Evolutionary conservation across 805 yeast genomes (phyloP).

Genomic region (Saturnispora besseyi): DNA sequence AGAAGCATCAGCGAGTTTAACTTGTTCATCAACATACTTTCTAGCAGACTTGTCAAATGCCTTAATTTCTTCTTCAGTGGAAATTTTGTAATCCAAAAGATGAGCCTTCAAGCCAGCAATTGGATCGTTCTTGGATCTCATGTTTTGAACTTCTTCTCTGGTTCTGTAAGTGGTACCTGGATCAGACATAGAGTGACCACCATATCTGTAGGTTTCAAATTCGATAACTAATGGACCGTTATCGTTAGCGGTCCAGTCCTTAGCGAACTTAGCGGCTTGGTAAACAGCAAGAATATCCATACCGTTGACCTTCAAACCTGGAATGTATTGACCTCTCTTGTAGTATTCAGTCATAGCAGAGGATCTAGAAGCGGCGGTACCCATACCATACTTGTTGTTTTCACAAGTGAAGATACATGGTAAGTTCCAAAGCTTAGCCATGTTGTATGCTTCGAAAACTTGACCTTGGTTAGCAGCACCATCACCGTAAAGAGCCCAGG

Average conservation of each 20-base stretch:
- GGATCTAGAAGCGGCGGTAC: constrained; percentile 94
- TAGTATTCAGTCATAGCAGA: constrained; percentile 94
- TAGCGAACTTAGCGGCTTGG: constrained; percentile 94
- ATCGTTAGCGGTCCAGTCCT: constrained; percentile 88
- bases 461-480: constrained; percentile 99
- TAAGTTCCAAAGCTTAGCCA: constrained; percentile 98
- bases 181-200: constrained; percentile 99
- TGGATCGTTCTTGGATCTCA: constrained; percentile 98
- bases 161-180: constrained; percentile 99
- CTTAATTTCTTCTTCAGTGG: constrained; percentile 92
- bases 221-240: constrained; percentile 95
- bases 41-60: constrained; percentile 93
- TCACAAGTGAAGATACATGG: constrained; percentile 95
- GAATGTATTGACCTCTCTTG: constrained; percentile 99
- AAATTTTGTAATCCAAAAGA: constrained; percentile 71
- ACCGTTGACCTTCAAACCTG: constrained; percentile 97
- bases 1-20: constrained; percentile 84
- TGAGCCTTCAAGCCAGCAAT: constrained; percentile 91
- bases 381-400: constrained; percentile 99
- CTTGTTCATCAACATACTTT: constrained; percentile 90
- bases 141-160: constrained; percentile 98
- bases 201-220: constrained; percentile 98
- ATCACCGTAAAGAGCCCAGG: constrained; percentile 92
- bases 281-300: constrained; percentile 95
- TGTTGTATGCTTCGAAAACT: constrained; percentile 94